Evolutionary conservation across 805 yeast genomes (phyloP).

Genomic region (Zygoascus biomembranicola): DNA sequence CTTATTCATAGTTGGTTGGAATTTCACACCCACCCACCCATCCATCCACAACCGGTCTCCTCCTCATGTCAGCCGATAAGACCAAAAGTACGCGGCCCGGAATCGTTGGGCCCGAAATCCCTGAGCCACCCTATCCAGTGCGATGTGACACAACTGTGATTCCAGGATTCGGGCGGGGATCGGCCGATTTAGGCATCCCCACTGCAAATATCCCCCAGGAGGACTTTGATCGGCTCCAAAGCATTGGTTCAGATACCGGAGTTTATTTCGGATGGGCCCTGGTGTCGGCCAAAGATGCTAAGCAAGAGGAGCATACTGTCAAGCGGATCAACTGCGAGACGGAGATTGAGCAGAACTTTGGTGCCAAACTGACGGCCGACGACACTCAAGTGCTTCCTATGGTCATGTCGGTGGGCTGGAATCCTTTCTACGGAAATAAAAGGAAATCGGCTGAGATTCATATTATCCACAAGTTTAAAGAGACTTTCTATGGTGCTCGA

Average conservation of each 20-base stretch:
- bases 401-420: slow-evolving; percentile 95
- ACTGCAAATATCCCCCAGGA: slow-evolving; percentile 81
- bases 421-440: slow-evolving; percentile 79
- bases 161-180: slow-evolving; percentile 93
- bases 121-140: slow-evolving; percentile 30
- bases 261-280: slow-evolving; percentile 81
- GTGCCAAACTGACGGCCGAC: slow-evolving; percentile 36
- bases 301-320: slow-evolving; percentile 4
- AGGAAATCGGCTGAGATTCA: slow-evolving; percentile 80
- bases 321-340: slow-evolving; percentile 7
- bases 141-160: slow-evolving; percentile 36
- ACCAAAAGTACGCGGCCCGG: slow-evolving; percentile 18
- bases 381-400: slow-evolving; percentile 56
- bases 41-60: neutral
- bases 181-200: slow-evolving; percentile 87
- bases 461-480: slow-evolving; percentile 60
- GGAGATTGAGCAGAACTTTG: slow-evolving; percentile 53
- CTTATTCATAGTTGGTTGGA: neutral
- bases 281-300: slow-evolving; percentile 24
- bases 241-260: slow-evolving; percentile 42
- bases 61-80: neutral
- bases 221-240: slow-evolving; percentile 29
- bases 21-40: neutral
- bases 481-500: slow-evolving; percentile 73
- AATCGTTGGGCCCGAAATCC: slow-evolving; percentile 27